Percentiles rank a stretch among this genome's conserved stretches.
Conservation (phyloP, 2,329 filamentous ascomycete genomes). For the Cladophialophora immunda region DNA sequence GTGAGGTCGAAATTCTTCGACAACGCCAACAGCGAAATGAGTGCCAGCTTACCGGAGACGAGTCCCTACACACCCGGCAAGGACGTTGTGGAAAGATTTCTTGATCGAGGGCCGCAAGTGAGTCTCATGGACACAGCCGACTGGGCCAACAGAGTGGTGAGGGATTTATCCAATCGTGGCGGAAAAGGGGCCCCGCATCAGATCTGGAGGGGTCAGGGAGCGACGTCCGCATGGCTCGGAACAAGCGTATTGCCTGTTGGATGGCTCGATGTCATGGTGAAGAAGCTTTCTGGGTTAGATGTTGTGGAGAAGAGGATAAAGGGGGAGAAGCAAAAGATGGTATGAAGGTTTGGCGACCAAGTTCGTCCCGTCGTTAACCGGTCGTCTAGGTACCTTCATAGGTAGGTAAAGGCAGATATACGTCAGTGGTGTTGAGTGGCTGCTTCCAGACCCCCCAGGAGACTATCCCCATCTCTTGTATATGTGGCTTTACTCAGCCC, state of each 20-base stretch:
- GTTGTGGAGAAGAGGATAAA: slow-evolving; percentile 13
- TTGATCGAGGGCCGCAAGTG: neutral
- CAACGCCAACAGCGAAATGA: slow-evolving; percentile 36
- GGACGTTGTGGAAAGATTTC: slow-evolving; percentile 45
- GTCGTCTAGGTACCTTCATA: too few relatives aligned
- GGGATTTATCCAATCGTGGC: slow-evolving; percentile 61
- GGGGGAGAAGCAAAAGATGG: neutral
- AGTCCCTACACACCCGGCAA: slow-evolving; percentile 63
- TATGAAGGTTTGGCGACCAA: neutral
- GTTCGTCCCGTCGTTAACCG: neutral
- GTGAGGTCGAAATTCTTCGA: slow-evolving; percentile 51
- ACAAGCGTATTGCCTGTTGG: slow-evolving; percentile 11
- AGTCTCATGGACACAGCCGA: slow-evolving; percentile 47
- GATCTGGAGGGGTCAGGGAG: slow-evolving; percentile 30
- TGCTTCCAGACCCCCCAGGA: neutral
- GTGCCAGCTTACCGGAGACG: slow-evolving; percentile 56
- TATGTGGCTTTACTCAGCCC: neutral
- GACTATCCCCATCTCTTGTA: neutral
- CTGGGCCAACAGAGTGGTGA: slow-evolving; percentile 65
- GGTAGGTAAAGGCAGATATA: neutral
- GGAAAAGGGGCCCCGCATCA: slow-evolving; percentile 24
- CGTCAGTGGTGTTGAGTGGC: neutral
- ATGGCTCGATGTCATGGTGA: slow-evolving; percentile 17
- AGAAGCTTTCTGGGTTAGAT: slow-evolving; percentile 25
- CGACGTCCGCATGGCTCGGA: slow-evolving; percentile 15